A percentile compares a stretch with the other conserved stretches of the same genome.
These are phyloP conservation scores for Cercophora samala DNA, from an alignment of 495 filamentous ascomycete genomes.

Conservation along the genomic window DNA sequence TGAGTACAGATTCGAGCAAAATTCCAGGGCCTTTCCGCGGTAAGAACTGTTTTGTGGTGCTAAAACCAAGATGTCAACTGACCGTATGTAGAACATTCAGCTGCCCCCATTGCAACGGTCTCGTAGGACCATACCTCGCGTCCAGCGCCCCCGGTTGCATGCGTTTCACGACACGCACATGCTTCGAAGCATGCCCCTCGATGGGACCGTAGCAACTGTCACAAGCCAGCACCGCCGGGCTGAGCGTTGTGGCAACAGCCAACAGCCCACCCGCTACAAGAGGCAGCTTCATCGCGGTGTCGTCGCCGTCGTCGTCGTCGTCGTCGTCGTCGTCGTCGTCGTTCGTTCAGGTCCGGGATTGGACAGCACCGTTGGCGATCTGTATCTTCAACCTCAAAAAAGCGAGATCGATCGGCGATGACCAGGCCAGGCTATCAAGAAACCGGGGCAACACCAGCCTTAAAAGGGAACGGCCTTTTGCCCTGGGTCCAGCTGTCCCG, in stretches of 20 bases:
- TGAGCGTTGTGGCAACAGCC: background rate
- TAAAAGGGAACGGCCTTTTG: background rate
- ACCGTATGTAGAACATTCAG: conserved; percentile 80
- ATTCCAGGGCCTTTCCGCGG: too few species aligned
- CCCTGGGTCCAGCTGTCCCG: too few species aligned
- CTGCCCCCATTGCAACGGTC: conserved; percentile 62
- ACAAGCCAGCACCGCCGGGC: background rate
- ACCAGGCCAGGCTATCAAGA: background rate
- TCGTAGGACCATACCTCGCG: conserved; percentile 35
- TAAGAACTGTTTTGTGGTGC: too few species aligned
- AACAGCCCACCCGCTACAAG: background rate
- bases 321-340: background rate
- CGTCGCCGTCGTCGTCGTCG: background rate
- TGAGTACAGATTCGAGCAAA: background rate
- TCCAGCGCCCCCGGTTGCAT: conserved; percentile 50
- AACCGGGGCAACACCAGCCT: background rate
- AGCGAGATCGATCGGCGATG: background rate
- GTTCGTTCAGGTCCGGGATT: background rate
- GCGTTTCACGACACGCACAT: conserved; percentile 40
- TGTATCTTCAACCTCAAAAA: background rate
- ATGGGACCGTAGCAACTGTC: conserved; percentile 32
- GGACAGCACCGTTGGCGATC: background rate
- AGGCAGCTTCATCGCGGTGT: background rate
- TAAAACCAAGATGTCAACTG: conserved; percentile 6
- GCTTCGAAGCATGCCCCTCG: conserved; percentile 29